These are phyloP conservation scores for Aphanomyces euteiches DNA, from an alignment of 352 stramenopile species.

Conservation along the genomic window DNA sequence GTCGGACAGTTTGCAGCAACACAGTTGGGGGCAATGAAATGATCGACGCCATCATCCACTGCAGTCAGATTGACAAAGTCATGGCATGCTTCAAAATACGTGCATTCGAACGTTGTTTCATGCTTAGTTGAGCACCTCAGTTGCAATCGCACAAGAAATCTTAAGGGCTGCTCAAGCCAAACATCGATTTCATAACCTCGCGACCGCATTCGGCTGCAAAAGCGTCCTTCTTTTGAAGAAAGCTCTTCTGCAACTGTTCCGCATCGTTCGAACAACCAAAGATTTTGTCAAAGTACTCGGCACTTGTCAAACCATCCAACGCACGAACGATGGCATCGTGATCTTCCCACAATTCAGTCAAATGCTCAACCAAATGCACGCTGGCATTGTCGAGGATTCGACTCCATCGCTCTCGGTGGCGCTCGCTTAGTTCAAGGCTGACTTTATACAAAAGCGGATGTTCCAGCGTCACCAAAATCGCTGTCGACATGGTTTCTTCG, in stretches of 20 bases:
- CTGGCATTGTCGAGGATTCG: conserved; percentile 34
- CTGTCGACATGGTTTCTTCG: conserved; percentile 22
- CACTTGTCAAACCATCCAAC: conserved; percentile 6
- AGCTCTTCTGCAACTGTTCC: conserved; percentile 35
- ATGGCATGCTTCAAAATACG: too few species aligned
- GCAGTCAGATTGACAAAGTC: too few species aligned
- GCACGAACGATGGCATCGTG: conserved; percentile 23
- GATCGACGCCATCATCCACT: too few species aligned
- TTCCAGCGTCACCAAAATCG: conserved; percentile 31
- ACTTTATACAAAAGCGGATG: conserved; percentile 8
- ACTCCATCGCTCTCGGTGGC: too few species aligned
- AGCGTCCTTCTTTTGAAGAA: conserved; percentile 41
- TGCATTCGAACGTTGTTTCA: too few species aligned
- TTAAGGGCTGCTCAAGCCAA: background rate
- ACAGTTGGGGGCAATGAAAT: too few species aligned
- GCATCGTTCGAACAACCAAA: conserved; percentile 1
- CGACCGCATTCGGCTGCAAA: conserved; percentile 31
- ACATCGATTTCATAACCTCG: conserved; percentile 7
- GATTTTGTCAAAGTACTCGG: conserved; percentile 41
- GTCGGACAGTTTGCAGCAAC: too few species aligned
- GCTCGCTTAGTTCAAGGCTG: conserved; percentile 31
- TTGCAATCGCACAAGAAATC: too few species aligned
- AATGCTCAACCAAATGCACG: conserved; percentile 40
- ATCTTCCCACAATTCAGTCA: conserved; percentile 48
- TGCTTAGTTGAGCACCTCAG: too few species aligned